Evolutionary conservation across 2,329 filamentous ascomycete species (phyloP).

Genomic region (Penicillium sp.): DNA sequence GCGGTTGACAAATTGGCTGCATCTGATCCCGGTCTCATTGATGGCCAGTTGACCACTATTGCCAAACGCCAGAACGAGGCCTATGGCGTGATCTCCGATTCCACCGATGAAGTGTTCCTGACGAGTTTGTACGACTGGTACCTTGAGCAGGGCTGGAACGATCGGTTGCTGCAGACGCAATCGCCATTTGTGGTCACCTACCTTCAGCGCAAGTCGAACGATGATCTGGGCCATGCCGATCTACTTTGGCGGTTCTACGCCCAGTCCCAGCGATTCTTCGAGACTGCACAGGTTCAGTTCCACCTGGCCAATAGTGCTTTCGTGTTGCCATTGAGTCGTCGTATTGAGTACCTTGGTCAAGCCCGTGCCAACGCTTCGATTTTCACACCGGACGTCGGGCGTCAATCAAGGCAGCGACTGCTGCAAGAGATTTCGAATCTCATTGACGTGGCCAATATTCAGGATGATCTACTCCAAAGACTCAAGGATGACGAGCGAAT

Average conservation of each 20-base stretch:
- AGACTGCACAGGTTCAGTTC: conserved; percentile 83
- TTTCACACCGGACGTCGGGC: conserved; percentile 69
- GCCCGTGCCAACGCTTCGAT: conserved; percentile 92
- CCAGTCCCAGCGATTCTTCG: conserved; percentile 76
- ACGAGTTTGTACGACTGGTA: conserved; percentile 99
- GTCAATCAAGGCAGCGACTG: conserved; percentile 79
- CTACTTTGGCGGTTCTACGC: conserved; percentile 91
- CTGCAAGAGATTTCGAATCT: conserved; percentile 81
- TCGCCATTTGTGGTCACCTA: conserved; percentile 85
- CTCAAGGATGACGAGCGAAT: conserved; percentile 72
- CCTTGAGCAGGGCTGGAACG: conserved; percentile 75
- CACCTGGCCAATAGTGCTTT: conserved; percentile 83
- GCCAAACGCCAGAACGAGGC: conserved; percentile 81
- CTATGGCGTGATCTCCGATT: conserved; percentile 83
- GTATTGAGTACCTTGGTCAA: conserved; percentile 84
- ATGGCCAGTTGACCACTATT: conserved; percentile 73
- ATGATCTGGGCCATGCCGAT: conserved; percentile 76
- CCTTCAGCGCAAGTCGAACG: conserved; percentile 70
- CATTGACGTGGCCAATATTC: conserved; percentile 89
- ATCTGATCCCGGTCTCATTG: conserved; percentile 67
- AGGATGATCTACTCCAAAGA: conserved; percentile 82
- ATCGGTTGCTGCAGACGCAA: conserved; percentile 78
- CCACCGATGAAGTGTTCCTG: conserved; percentile 90
- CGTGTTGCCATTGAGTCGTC: conserved; percentile 71
- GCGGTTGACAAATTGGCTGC: conserved; percentile 71